Evolutionary conservation across 108 stramenopile species (phyloP), one percentile per base, ranked within the genome.

Genomic region (Mediolabrus comicus): DNA sequence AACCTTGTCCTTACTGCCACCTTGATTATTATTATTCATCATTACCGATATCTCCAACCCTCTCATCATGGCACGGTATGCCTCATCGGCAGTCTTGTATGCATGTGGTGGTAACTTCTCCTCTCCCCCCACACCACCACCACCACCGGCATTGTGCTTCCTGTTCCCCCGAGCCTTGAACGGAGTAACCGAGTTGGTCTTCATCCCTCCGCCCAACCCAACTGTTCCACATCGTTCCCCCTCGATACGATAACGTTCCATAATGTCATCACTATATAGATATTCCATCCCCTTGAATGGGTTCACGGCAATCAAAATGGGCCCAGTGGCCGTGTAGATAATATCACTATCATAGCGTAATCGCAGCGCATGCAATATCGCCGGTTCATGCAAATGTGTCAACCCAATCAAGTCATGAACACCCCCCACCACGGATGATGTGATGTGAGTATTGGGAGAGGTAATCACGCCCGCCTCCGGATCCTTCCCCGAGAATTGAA

Each of bases 41-140:
- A 92, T 75, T 26, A 74, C 70, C 8, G 43, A 52, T 71, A 86
- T 88, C 62, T 89, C 90, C 29, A 91, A 38, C 19, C 88, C 91
- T 34, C 95, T 80, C 80, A 96, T 87, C 97, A 99, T 97, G 61
- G 90, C 75, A 53, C 97, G 91, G 78, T 97, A 98, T 16, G 98
- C 96, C 38, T 87, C 84, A 73, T 98, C 98, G 7, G 97, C 96
- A 16, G 89, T 95, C 53, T 95, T 88, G 62, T 89, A 99, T 7
- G 95, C 96, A 72, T 98, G 97, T 1, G 97, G 97, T n/a, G 95
- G 75, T 24, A 96, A 67, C 22, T 49, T 49, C 6, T 49, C 46
- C 46, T 49, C 46, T 6, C 8, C 46, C 36, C 13, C 22, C 3
- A 49, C 46, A 6, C 33, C 33, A 6, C 33, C 33, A 33, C 33